phyloP scores from a whole-genome alignment of 345 rosid species.

The Mallotus nudiflorus region DNA sequence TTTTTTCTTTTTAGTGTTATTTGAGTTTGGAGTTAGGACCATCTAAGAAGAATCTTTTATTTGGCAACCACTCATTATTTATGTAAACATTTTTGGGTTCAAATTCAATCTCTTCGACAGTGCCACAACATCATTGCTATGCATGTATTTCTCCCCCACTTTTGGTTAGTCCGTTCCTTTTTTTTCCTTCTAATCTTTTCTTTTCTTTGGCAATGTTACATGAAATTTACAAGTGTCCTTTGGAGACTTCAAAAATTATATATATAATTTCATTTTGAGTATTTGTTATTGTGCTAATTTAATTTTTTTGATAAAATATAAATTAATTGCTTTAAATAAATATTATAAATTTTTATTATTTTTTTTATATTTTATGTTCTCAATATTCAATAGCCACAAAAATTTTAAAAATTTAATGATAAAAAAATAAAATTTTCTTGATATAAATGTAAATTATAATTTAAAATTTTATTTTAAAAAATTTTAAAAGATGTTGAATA shows the following conservation, averaged over 20 bases:
- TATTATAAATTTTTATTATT: no score
- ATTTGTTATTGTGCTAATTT: neutral
- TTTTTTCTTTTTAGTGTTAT: neutral
- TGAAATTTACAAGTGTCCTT: neutral
- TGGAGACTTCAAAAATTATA: neutral
- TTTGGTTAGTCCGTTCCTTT: neutral
- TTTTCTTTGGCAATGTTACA: neutral
- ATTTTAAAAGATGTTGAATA: no score
- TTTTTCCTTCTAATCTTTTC: neutral
- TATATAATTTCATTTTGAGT: neutral
- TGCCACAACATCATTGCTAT: neutral
- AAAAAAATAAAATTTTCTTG: no score
- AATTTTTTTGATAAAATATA: neutral
- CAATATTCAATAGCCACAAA: no score
- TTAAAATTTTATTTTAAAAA: no score
- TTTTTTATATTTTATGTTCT: no score
- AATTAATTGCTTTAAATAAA: no score
- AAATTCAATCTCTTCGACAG: no score
- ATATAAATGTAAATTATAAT: no score
- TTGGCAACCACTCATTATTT: neutral
- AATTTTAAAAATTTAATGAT: no score
- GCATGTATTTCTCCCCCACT: neutral
- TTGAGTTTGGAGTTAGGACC: constrained; percentile 5
- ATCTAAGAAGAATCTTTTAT: constrained; percentile 7
- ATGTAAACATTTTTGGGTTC: no score